Base-by-base conservation (phyloP, 257 asterid genomes). In the Solanum chiquidenum region DNA sequence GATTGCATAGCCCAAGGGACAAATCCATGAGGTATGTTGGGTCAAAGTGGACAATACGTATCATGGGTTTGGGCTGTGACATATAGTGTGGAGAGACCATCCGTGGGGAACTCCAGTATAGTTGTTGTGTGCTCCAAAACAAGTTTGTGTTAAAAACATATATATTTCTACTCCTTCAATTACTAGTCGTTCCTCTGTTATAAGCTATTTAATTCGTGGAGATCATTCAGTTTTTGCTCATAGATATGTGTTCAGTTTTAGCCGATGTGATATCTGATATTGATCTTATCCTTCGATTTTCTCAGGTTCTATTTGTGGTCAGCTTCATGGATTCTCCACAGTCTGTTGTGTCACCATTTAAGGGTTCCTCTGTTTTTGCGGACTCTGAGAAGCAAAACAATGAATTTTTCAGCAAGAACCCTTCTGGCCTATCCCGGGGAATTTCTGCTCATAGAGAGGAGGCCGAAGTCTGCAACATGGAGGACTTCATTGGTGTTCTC, bases 261-360 rank as follows among this genome's bases (percentile, higher is more conserved):
- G 72, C 18, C 16, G 8, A 64, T 64, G 72, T n/a, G 25, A 82
- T 29, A 82, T 52, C 21, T 0, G 69, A 10, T 82, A 49, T 16
- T 82, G 68, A 49, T 49, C 42, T 52, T 82, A 46, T 49, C 29
- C 69, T 46, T 82, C 4, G 5, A 82, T 9, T 49, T 49, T 49
- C 20, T 3, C 1, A 82, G 85, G 85, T 82, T 29, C 31, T 82
- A 85, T 60, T 76, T 33, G 64, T 83, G 85, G 75, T 87, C 92
- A 69, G 72, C 90, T 87, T 90, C 88, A 97, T 97, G 99, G 98
- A 94, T 91, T 95, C 99, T 69, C 98, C 95, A 86, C 98, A 93
- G 77, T 97, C 98, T n/a, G 94, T 94, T 76, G 96, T 95, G 77
- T 95, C 99, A 31, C 98, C 98, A 11, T 94, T 94, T 69, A 94